Conservation (phyloP, 2,329 filamentous ascomycete genomes). For the Cladosporium velox region DNA sequence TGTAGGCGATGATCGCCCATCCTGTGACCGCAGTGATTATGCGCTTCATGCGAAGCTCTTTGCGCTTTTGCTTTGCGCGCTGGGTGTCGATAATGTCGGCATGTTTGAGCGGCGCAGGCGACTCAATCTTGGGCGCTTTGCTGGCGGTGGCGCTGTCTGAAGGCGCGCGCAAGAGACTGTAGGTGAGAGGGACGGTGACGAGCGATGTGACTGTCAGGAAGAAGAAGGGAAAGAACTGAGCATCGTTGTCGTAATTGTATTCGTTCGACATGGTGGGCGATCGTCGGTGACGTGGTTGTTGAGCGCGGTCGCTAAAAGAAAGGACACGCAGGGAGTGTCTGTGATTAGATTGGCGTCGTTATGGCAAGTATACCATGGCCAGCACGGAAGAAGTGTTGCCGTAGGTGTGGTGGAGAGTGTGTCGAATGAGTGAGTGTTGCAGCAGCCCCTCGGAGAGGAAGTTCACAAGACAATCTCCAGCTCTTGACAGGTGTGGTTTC, state of each 20-base stretch:
- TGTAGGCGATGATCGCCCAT: constrained; percentile 82
- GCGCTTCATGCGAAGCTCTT: constrained; percentile 85
- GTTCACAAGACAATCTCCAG: not conserved
- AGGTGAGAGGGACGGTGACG: constrained; percentile 86
- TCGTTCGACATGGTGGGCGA: constrained; percentile 76
- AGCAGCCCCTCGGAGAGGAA: constrained; percentile 6
- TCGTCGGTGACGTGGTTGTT: not conserved
- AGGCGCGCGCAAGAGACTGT: constrained; percentile 75
- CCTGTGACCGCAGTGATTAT: constrained; percentile 73
- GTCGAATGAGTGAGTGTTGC: not conserved
- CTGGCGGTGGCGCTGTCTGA: constrained; percentile 73
- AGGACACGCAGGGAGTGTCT: not conserved
- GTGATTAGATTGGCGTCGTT: not conserved
- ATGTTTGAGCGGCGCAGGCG: constrained; percentile 79
- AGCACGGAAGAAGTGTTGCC: constrained; percentile 14
- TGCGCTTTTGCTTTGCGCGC: constrained; percentile 83
- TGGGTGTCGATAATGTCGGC: constrained; percentile 79
- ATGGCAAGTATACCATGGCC: constrained; percentile 17
- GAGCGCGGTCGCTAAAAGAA: constrained; percentile 7
- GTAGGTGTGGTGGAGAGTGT: constrained; percentile 2
- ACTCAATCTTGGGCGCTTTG: constrained; percentile 78
- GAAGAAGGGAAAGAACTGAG: constrained; percentile 99
- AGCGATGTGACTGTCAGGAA: constrained; percentile 86
- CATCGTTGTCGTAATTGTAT: constrained; percentile 98
- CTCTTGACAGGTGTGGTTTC: constrained; percentile 12